A percentile compares a stretch with the other conserved stretches of the same genome.
phyloP scores from a whole-genome alignment of 1,284 basidiomycete genomes.

The Thelephora terrestris region DNA sequence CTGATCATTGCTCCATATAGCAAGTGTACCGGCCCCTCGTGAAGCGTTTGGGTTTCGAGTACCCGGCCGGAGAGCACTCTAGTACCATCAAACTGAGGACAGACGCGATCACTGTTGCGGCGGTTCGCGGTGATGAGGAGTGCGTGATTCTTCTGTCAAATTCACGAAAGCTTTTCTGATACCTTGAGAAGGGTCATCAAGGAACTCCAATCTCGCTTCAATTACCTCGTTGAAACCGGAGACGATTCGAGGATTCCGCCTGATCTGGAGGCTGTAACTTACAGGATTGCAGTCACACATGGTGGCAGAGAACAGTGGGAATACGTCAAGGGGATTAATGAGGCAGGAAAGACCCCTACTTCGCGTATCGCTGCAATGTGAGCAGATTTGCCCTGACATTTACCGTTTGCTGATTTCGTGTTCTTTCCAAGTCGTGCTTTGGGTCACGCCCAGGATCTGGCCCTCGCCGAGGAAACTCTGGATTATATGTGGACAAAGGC shows the following conservation, averaged over 20 bases:
- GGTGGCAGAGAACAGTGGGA: slow-evolving; percentile 69
- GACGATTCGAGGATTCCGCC: slow-evolving; percentile 77
- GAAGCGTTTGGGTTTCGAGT: slow-evolving; percentile 73
- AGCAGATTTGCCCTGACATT: slow-evolving; percentile 15
- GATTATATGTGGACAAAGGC: slow-evolving; percentile 44
- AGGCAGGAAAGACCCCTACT: slow-evolving; percentile 66
- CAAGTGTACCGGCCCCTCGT: slow-evolving; percentile 74
- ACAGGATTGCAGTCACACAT: slow-evolving; percentile 25
- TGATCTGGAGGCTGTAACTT: slow-evolving; percentile 55
- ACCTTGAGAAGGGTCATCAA: slow-evolving; percentile 48
- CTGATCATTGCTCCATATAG: slow-evolving; percentile 24
- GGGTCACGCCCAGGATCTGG: slow-evolving; percentile 33
- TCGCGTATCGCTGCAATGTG: slow-evolving; percentile 63
- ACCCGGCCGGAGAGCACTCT: slow-evolving; percentile 55
- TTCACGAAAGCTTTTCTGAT: background rate
- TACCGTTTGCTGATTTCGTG: background rate
- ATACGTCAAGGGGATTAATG: slow-evolving; percentile 59
- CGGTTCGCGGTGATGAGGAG: slow-evolving; percentile 52
- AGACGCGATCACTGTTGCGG: slow-evolving; percentile 60
- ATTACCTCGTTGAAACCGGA: slow-evolving; percentile 56
- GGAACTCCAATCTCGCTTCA: slow-evolving; percentile 71
- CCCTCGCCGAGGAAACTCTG: slow-evolving; percentile 48
- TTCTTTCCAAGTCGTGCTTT: slow-evolving; percentile 26
- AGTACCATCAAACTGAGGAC: slow-evolving; percentile 74
- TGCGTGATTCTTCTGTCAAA: slow-evolving; percentile 19